phyloP scores from a whole-genome alignment of 2,329 filamentous ascomycete genomes.

The Fragosphaeria purpurea region DNA sequence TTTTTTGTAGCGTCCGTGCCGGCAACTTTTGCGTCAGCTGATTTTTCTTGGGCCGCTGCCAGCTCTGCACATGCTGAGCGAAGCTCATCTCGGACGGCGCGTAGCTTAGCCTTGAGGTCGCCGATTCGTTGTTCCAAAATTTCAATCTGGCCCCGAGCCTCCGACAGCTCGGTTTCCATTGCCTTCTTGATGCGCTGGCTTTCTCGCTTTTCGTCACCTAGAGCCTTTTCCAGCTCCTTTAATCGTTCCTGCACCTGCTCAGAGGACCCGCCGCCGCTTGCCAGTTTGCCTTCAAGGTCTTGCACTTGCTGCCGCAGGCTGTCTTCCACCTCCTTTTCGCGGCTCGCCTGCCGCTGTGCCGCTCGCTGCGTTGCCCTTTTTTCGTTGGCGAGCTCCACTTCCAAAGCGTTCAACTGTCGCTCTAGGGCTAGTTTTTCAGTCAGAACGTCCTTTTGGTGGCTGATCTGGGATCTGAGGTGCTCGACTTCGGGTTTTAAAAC shows the following conservation, averaged over 20 bases:
- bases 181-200: conserved; percentile 35
- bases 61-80: conserved; percentile 48
- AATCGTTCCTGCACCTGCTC: conserved; percentile 26
- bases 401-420: conserved; percentile 63
- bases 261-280: conserved; percentile 18
- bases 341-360: conserved; percentile 23
- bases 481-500: conserved; percentile 46
- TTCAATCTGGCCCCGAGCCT: conserved; percentile 52
- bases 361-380: conserved; percentile 57
- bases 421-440: conserved; percentile 73
- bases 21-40: conserved; percentile 22
- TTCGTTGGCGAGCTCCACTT: conserved; percentile 76
- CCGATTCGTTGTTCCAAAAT: conserved; percentile 62
- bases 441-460: conserved; percentile 56
- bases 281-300: conserved; percentile 32
- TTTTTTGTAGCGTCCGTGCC: conserved; percentile 4
- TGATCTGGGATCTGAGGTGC: conserved; percentile 43
- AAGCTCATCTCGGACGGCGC: conserved; percentile 59
- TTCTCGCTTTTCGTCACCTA: conserved; percentile 33
- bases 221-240: conserved; percentile 20
- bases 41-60: conserved; percentile 24
- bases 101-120: conserved; percentile 59
- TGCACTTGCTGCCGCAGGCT: conserved; percentile 20
- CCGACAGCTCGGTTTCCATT: conserved; percentile 44
- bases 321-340: conserved; percentile 23